phyloP scores from a whole-genome alignment of 2,329 filamentous ascomycete genomes.

The Penicillium italicum region DNA sequence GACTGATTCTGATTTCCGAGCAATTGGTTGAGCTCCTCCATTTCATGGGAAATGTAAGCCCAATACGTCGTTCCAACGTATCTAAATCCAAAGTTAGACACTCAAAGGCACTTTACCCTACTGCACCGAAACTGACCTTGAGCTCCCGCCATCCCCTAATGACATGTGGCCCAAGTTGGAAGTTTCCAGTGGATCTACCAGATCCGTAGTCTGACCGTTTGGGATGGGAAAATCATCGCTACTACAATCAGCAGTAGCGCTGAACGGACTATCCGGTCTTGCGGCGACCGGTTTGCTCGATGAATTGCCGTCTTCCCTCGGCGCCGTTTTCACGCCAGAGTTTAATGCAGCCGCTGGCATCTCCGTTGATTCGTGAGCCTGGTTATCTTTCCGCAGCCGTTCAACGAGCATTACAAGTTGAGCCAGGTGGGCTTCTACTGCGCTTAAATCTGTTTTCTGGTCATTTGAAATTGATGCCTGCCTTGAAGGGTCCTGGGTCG shows the following conservation, averaged over 20 bases:
- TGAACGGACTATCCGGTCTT: conserved; percentile 6
- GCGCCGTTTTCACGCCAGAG: conserved; percentile 1
- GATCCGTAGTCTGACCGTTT: conserved; percentile 39
- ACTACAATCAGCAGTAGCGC: conserved; percentile 30
- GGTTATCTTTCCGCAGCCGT: not conserved
- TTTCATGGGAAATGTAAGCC: conserved; percentile 46
- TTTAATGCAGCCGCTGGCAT: not conserved
- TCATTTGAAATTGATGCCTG: not conserved
- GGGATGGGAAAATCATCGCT: conserved; percentile 45
- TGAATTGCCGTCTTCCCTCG: conserved; percentile 2
- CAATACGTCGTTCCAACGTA: conserved; percentile 47
- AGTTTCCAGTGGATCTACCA: conserved; percentile 43
- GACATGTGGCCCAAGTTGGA: conserved; percentile 43
- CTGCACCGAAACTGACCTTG: conserved; percentile 17
- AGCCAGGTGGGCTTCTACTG: not conserved
- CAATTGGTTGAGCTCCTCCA: conserved; percentile 44
- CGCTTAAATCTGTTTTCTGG: not conserved
- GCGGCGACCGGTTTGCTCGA: not conserved
- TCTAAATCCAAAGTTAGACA: conserved; percentile 23
- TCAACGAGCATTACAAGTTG: not conserved
- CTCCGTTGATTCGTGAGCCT: not conserved
- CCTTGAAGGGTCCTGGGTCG: not conserved
- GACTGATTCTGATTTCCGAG: conserved; percentile 41
- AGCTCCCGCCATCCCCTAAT: conserved; percentile 43
- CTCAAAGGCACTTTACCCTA: not conserved